A percentile compares a stretch with the other conserved stretches of the same genome.
These are phyloP conservation scores for Dysphania ambrosioides DNA, from an alignment of 148 eudicot species.

Conservation along the genomic window DNA sequence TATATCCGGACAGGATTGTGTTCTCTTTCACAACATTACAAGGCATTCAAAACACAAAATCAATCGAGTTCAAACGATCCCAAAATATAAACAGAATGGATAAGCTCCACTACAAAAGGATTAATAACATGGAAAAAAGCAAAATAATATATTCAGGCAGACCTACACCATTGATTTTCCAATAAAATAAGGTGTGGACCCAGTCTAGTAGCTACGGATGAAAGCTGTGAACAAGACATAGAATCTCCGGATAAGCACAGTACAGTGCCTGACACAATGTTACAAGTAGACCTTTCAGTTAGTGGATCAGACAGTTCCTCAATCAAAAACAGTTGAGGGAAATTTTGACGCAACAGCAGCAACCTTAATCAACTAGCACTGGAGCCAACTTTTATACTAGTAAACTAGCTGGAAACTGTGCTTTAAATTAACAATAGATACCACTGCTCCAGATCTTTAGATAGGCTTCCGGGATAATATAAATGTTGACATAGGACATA, in stretches of 20 bases:
- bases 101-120: not conserved
- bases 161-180: no score
- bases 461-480: not conserved
- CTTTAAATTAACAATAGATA: not conserved
- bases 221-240: not conserved
- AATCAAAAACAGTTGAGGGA: not conserved
- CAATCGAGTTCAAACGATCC: not conserved
- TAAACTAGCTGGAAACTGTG: not conserved
- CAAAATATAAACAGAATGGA: not conserved
- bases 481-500: constrained; percentile 29
- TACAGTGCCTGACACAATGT: not conserved
- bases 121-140: not conserved
- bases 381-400: not conserved
- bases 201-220: not conserved
- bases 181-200: not conserved
- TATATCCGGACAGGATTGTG: not conserved
- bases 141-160: not conserved
- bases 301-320: not conserved
- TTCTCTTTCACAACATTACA: not conserved
- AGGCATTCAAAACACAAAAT: not conserved
- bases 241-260: not conserved
- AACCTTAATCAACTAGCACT: not conserved
- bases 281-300: not conserved
- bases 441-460: not conserved
- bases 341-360: not conserved